Evolutionary conservation across 139 green algal species (phyloP).

Genomic region (Chlorella sp.): DNA sequence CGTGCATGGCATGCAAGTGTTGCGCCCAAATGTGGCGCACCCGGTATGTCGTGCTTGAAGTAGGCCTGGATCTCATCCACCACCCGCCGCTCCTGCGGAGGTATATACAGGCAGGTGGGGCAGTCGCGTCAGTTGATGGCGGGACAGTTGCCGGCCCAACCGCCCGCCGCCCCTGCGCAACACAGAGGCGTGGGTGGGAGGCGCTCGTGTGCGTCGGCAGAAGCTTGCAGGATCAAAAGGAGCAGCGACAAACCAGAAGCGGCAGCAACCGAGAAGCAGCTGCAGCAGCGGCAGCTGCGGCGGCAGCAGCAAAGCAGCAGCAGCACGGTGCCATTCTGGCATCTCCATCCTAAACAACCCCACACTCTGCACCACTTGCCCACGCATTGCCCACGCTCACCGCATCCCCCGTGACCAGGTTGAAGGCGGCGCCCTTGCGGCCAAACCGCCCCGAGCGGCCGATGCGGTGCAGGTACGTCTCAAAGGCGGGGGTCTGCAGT

Average conservation of each 20-base stretch:
- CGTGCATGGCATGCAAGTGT: too few relatives aligned
- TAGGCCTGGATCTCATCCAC: conserved; percentile 82
- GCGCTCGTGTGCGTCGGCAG: too few relatives aligned
- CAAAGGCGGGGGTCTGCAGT: conserved; percentile 81
- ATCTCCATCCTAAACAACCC: neutral
- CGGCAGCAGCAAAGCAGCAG: too few relatives aligned
- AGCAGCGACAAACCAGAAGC: too few relatives aligned
- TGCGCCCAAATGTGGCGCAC: neutral
- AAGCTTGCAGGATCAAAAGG: too few relatives aligned
- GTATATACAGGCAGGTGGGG: neutral
- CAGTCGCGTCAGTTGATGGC: too few relatives aligned
- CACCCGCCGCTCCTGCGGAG: conserved; percentile 60
- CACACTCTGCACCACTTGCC: neutral
- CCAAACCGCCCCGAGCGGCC: conserved; percentile 95
- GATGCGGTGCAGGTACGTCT: conserved; percentile 99
- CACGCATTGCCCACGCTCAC: conserved; percentile 27
- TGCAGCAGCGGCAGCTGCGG: too few relatives aligned
- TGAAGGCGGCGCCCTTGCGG: conserved; percentile 95
- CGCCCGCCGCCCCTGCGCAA: too few relatives aligned
- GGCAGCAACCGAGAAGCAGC: too few relatives aligned
- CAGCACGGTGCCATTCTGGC: too few relatives aligned
- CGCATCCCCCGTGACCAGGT: conserved; percentile 72
- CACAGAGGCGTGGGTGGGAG: too few relatives aligned
- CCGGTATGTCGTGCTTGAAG: conserved; percentile 85
- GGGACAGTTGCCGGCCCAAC: too few relatives aligned